phyloP scores from a whole-genome alignment of 768 basidiomycete species.

The Russula earlei region DNA sequence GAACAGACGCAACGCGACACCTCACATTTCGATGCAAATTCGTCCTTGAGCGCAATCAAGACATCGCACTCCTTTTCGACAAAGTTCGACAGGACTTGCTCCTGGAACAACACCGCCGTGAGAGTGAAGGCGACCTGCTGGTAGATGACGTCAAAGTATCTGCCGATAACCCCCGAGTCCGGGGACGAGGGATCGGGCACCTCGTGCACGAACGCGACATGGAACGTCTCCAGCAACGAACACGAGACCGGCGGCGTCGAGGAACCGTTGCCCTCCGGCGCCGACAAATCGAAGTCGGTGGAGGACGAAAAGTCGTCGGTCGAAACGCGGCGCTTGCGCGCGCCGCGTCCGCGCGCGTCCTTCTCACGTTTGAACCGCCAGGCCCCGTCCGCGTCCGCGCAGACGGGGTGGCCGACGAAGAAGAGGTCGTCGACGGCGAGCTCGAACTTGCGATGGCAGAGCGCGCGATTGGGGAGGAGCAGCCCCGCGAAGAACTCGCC shows the following conservation, averaged over 20 bases:
- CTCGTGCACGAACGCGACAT: conserved; percentile 81
- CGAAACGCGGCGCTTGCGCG: conserved; percentile 34
- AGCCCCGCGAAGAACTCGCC: conserved; percentile 73
- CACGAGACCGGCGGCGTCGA: conserved; percentile 21
- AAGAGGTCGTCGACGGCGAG: conserved; percentile 84
- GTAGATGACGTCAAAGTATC: conserved; percentile 82
- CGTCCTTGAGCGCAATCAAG: conserved; percentile 63
- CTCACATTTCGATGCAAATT: conserved; percentile 56
- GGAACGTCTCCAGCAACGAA: conserved; percentile 66
- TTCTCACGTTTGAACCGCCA: conserved; percentile 73
- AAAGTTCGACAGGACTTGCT: conserved; percentile 81
- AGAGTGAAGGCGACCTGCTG: conserved; percentile 82
- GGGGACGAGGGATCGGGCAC: conserved; percentile 85
- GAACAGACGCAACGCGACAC: neutral
- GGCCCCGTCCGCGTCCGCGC: conserved; percentile 56
- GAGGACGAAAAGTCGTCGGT: conserved; percentile 25
- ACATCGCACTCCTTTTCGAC: conserved; percentile 74
- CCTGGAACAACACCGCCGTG: conserved; percentile 86
- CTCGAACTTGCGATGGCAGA: conserved; percentile 94
- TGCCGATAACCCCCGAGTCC: conserved; percentile 62
- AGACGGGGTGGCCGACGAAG: conserved; percentile 93
- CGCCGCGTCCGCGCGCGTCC: conserved; percentile 42
- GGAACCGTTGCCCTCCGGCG: neutral
- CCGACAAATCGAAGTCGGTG: conserved; percentile 25
- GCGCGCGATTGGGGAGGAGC: conserved; percentile 64